phyloP scores from a whole-genome alignment of 805 yeast genomes.

The Zygosaccharomyces rouxii region DNA sequence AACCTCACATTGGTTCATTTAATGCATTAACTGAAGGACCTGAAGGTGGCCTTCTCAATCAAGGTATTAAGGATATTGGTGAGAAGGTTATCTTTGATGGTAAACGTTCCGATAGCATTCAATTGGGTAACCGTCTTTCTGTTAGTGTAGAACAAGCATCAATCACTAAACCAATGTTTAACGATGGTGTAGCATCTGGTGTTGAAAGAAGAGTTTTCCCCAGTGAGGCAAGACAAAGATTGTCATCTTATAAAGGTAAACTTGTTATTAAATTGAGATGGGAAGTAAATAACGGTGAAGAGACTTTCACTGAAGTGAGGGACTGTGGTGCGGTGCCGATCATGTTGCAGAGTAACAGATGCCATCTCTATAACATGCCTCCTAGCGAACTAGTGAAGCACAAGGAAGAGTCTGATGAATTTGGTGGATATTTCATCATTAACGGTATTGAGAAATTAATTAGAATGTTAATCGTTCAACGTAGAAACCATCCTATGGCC shows the following conservation, averaged over 20 bases:
- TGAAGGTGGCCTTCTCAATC: conserved; percentile 76
- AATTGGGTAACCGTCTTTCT: conserved; percentile 78
- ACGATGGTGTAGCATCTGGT: conserved; percentile 57
- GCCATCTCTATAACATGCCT: conserved; percentile 79
- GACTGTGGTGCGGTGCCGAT: conserved; percentile 90
- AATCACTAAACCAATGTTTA: conserved; percentile 67
- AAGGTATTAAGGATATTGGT: conserved; percentile 87
- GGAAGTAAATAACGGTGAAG: conserved; percentile 86
- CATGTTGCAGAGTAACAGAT: conserved; percentile 86
- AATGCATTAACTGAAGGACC: conserved; percentile 90
- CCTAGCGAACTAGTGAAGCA: conserved; percentile 74
- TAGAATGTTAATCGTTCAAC: conserved; percentile 96
- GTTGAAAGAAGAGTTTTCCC: conserved; percentile 78
- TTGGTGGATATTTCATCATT: conserved; percentile 94
- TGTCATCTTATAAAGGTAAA: conserved; percentile 75
- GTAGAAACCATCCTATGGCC: conserved; percentile 98
- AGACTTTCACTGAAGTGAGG: conserved; percentile 64
- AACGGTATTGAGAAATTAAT: conserved; percentile 95
- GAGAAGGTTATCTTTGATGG: conserved; percentile 80
- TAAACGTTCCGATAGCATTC: conserved; percentile 35
- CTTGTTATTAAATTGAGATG: conserved; percentile 75
- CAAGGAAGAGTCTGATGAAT: conserved; percentile 90
- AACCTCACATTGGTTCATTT: conserved; percentile 94
- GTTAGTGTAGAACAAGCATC: conserved; percentile 88
- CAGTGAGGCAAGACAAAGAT: conserved; percentile 84